Evolutionary conservation across 257 asterid species (phyloP), one percentile per base, ranked within the genome.

Genomic region (Lithospermum erythrorhizon): DNA sequence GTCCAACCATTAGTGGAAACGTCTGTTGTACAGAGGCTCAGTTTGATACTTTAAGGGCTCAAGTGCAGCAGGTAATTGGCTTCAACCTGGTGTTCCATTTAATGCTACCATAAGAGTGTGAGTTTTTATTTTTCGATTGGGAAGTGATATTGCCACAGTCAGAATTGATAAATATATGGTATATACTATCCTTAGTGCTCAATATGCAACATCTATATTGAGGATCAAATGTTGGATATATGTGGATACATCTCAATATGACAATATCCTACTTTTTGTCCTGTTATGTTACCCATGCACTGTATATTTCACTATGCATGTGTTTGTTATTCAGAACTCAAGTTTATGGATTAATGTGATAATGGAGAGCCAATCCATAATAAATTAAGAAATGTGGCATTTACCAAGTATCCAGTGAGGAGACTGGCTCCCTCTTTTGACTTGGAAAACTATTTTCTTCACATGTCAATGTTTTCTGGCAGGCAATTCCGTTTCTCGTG

Each of bases 401-500:
- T 41, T 41, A 41, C 49, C 49, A 41, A 41, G 49, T 13, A 41
- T 11, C 13, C 17, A 41, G 17, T 2, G 18, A 3, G 49, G 2
- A 2, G 18, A 11, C 47, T 9, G 47, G 14, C 47, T 35, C 47
- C 11, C 11, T 35, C 47, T 35, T 35, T 32, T 35, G 14, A 35
- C 47, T 35, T 35, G 14, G 14, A 35, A 35, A 35, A 35, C 47
- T 35, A 35, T 55, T 55, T 27, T 1, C 32, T 27, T 27, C 2
- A 2, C 32, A 27, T 21, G 58, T 55, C 14, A n/a, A 55, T 18
- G 30, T 11, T 68, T 52, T 65, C 58, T 65, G 65, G 87, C 90
- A 93, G 99, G 99, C 96, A 63, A 80, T 93, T 75, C 99, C 99
- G 62, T 84, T 93, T 75, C 96, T 93, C 65, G 97, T 89, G 69